phyloP scores from a whole-genome alignment of 768 basidiomycete species.

The Suillus spraguei region DNA sequence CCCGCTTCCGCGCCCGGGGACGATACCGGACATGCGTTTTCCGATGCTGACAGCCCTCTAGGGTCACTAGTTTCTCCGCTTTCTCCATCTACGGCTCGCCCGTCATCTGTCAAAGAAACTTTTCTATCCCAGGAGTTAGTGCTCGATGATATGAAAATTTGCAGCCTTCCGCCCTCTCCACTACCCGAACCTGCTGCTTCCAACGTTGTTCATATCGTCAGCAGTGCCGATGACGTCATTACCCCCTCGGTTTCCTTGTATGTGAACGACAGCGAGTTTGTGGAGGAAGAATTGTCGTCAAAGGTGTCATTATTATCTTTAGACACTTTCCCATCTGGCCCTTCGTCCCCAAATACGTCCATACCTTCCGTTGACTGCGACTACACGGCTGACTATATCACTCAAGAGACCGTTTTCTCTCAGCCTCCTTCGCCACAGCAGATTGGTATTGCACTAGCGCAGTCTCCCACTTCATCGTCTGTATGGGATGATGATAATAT shows the following conservation, averaged over 20 bases:
- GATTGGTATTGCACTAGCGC: neutral
- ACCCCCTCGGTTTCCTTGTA: neutral
- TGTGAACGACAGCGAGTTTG: neutral
- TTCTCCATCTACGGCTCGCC: neutral
- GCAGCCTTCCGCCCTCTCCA: neutral
- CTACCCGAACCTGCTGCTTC: neutral
- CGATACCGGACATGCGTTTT: neutral
- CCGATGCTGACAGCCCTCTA: neutral
- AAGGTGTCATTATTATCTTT: slow-evolving; percentile 20
- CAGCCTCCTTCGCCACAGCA: neutral
- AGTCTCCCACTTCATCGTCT: neutral
- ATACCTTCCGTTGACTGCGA: slow-evolving; percentile 23
- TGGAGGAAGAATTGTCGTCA: slow-evolving; percentile 17
- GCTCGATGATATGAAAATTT: neutral
- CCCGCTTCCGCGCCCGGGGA: neutral
- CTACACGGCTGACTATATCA: neutral
- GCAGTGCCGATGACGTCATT: neutral
- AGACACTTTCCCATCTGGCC: slow-evolving; percentile 17
- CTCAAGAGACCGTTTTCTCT: slow-evolving; percentile 2
- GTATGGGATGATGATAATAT: neutral
- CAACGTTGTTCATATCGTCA: neutral
- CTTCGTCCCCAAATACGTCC: slow-evolving; percentile 29
- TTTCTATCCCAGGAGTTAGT: neutral
- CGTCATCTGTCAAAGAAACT: neutral
- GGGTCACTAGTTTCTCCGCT: neutral